Percentiles rank a stretch among this genome's conserved stretches.
Conservation (phyloP, 805 yeast genomes). For the Metschnikowia chrysomelidarum region DNA sequence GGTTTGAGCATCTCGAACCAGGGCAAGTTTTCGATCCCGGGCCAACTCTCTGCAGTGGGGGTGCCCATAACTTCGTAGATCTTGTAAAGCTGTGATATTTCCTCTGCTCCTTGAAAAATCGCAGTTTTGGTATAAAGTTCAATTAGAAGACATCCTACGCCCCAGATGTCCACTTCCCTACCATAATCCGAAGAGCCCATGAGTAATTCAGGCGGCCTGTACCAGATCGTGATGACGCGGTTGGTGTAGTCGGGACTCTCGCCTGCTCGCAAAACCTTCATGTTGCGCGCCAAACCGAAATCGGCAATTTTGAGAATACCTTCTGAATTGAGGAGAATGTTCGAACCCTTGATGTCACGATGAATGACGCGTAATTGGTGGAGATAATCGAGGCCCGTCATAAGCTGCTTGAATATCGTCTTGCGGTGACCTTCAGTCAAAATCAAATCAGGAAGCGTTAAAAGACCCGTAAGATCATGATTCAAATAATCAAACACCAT, state of each 20-base stretch:
- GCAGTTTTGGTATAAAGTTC: slow-evolving; percentile 78
- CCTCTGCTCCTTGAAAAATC: slow-evolving; percentile 84
- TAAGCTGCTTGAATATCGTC: slow-evolving; percentile 60
- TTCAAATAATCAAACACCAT: slow-evolving; percentile 95
- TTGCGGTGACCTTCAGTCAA: slow-evolving; percentile 66
- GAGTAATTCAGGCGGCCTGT: slow-evolving; percentile 91
- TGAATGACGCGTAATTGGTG: slow-evolving; percentile 70
- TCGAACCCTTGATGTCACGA: slow-evolving; percentile 81
- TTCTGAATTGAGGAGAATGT: slow-evolving; percentile 59
- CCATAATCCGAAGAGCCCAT: slow-evolving; percentile 91
- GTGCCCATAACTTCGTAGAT: slow-evolving; percentile 88
- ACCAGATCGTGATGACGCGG: slow-evolving; percentile 95
- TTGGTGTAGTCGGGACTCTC: slow-evolving; percentile 83
- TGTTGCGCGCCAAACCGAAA: slow-evolving; percentile 76
- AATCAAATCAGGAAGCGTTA: slow-evolving; percentile 68
- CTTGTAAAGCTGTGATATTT: slow-evolving; percentile 73
- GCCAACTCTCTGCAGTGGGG: slow-evolving; percentile 73
- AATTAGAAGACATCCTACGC: slow-evolving; percentile 85
- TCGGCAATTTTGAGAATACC: slow-evolving; percentile 75
- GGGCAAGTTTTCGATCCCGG: slow-evolving; percentile 72
- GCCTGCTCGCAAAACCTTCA: slow-evolving; percentile 53
- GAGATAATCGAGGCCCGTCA: slow-evolving; percentile 66
- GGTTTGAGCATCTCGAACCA: slow-evolving; percentile 91
- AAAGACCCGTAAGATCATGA: slow-evolving; percentile 86
- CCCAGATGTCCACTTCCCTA: slow-evolving; percentile 94